A percentile compares a stretch with the other conserved stretches of the same genome.
phyloP scores from a whole-genome alignment of 2,329 filamentous ascomycete species.

The Gliomastix tumulicola region DNA sequence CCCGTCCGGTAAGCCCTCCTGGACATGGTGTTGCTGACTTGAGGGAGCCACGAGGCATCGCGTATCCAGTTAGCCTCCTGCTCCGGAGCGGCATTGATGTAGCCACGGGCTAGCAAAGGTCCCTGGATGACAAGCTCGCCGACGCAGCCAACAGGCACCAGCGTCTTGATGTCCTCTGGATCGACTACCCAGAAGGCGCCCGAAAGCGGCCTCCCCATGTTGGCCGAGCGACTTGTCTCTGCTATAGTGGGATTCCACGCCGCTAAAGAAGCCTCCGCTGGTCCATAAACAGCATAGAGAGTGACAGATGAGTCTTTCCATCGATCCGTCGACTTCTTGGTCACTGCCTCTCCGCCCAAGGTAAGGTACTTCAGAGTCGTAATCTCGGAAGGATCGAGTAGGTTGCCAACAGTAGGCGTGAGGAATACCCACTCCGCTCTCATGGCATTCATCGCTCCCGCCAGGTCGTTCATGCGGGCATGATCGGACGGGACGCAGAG shows the following conservation, averaged over 20 bases:
- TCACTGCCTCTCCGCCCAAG: slow-evolving; percentile 8
- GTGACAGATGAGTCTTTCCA: slow-evolving; percentile 5
- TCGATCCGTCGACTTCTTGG: slow-evolving; percentile 1
- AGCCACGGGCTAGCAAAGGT: slow-evolving; percentile 40
- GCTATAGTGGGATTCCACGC: slow-evolving; percentile 1
- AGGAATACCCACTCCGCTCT: slow-evolving; percentile 20
- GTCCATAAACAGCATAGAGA: slow-evolving; percentile 31
- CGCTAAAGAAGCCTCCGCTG: slow-evolving; percentile 27
- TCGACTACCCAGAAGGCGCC: slow-evolving; percentile 7
- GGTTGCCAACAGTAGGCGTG: slow-evolving; percentile 9
- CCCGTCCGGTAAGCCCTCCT: neutral
- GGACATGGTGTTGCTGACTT: neutral
- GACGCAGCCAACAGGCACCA: slow-evolving; percentile 9
- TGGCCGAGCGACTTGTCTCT: neutral
- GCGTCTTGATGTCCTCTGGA: slow-evolving; percentile 1
- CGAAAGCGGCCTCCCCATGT: slow-evolving; percentile 4
- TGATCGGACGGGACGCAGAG: slow-evolving; percentile 49
- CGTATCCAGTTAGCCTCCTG: slow-evolving; percentile 1
- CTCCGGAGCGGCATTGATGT: slow-evolving; percentile 3
- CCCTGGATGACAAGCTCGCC: slow-evolving; percentile 40
- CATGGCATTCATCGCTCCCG: slow-evolving; percentile 32
- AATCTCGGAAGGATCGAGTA: slow-evolving; percentile 8
- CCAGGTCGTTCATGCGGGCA: slow-evolving; percentile 43
- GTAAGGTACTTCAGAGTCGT: neutral
- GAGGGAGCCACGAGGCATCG: neutral